Base-by-base conservation (phyloP, 768 basidiomycete species). In the Udeniomyces megalosporus region DNA sequence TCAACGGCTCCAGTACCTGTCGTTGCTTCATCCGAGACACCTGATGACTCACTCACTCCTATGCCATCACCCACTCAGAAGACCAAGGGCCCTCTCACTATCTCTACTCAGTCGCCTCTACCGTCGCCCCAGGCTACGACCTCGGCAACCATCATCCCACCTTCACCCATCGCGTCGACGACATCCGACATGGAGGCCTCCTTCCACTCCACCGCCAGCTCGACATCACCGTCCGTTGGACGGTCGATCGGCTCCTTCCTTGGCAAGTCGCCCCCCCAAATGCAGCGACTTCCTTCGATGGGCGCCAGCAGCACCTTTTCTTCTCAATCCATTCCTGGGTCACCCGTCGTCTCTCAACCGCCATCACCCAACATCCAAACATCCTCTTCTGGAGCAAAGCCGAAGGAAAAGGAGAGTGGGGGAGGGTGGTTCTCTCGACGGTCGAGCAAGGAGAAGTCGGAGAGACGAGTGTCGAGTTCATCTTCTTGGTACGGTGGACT, bases 361-460 rank as follows among this genome's bases (percentile, higher is more conserved):
- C 60, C 28, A 0, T 24, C 56, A 38, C 26, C 38, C 29, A 51
- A 29, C 32, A n/a, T 34, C 20, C 26, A 42, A 17, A 42, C 10
- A 35, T 4, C n/a, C 55, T 17, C 14, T 48, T 22, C 22, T 47
- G 28, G 31, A 11, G 51, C 63, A 12, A 44, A 53, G 20, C 55
- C 55, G n/a, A 42, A 32, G 22, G 58, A 42, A 10, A 64, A 64
- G 42, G 62, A 63, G 22, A 64, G 60, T 15, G 62, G 62, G 10
- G 66, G 66, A 15, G 64, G 63, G 14, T 67, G 68, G 68, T 58
- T 67, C 49, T 59, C 61, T 3, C 42, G 66, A 4, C 51, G 54
- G 17, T 44, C 51, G 3, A 46, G 55, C 26, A 64, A 66, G 48
- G 65, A 68, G 32, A 64, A 66, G 55, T 11, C 51, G 51, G 51